phyloP scores from a whole-genome alignment of 345 rosid species.

The Populus pruinosa region DNA sequence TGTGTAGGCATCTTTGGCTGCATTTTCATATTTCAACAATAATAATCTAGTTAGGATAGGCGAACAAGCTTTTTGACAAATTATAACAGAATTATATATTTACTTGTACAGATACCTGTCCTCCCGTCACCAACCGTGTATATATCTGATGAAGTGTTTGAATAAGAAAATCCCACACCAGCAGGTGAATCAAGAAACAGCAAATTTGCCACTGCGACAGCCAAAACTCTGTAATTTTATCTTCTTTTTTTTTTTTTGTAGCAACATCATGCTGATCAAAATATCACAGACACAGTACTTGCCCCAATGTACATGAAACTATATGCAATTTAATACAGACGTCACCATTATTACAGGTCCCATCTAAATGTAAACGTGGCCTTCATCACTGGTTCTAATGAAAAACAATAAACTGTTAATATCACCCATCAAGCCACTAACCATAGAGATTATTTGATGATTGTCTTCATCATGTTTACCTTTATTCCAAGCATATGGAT shows the following conservation, averaged over 20 bases:
- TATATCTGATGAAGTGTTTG: constrained; percentile 57
- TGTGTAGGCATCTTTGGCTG: constrained; percentile 64
- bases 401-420: neutral
- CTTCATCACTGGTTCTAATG: neutral
- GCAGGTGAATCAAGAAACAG: constrained; percentile 88
- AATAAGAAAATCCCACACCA: constrained; percentile 84
- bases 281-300: neutral
- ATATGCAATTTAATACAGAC: neutral
- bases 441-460: neutral
- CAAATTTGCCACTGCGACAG: constrained; percentile 62
- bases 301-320: neutral
- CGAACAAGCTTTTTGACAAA: constrained; percentile 18
- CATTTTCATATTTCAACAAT: constrained; percentile 1
- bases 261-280: neutral
- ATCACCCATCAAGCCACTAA: neutral
- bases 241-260: neutral
- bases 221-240: neutral
- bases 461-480: constrained; percentile 27
- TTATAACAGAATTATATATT: neutral
- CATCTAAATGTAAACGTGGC: neutral
- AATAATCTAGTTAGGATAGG: constrained; percentile 6
- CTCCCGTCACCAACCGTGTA: constrained; percentile 66
- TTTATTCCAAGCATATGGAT: constrained; percentile 71
- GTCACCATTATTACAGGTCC: neutral
- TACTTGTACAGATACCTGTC: constrained; percentile 41